Base-by-base conservation (phyloP, 2,329 filamentous ascomycete genomes). In the Fusarium tuaranense region DNA sequence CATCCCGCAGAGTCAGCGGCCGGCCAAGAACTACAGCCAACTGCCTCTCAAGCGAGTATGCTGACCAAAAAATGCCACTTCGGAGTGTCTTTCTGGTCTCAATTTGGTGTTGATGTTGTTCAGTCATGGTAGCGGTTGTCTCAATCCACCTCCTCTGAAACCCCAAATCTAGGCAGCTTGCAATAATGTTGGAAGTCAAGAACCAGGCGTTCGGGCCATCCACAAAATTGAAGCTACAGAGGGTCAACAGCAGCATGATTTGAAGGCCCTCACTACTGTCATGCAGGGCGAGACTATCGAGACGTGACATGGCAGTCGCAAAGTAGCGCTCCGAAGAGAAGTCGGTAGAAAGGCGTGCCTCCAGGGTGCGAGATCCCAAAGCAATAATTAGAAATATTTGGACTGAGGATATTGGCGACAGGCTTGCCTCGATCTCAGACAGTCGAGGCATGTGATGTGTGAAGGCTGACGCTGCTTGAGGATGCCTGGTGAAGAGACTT, bases 191-290 rank as follows among this genome's bases (percentile, higher is more conserved):
- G 5, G 68, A 68, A 2, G 68, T 73, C 30, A 73, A 34, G 22
- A 68, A 73, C 71, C 71, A 73, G 8, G 71, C 68, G 58, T 73
- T 73, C 1, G 65, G 71, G 1, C 71, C 71, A 51, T 71, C 55
- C 25, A 63, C 68, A 48, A 73, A 73, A n/a, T 55, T 57, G 30
- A 73, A 73, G 10, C 68, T 64, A 18, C 38, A 63, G 25, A 73
- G 34, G 12, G 69, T 55, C 10, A 73, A 48, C 9, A 73, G 53
- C 2, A 73, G 44, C 68, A 71, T 71, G n/a, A 73, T 73, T 27
- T 73, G 71, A 12, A 73, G 41, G 4, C 71, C 71, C 57, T 70
- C 68, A 16, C 70, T 73, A 51, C 65, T 71, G 22, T 71, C 71
- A 18, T 71, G 71, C 7, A 73, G 20, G 4, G 66, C 66, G 3